Evolutionary conservation across 2,329 filamentous ascomycete species (phyloP).

Genomic region (Microsporum audouinii): DNA sequence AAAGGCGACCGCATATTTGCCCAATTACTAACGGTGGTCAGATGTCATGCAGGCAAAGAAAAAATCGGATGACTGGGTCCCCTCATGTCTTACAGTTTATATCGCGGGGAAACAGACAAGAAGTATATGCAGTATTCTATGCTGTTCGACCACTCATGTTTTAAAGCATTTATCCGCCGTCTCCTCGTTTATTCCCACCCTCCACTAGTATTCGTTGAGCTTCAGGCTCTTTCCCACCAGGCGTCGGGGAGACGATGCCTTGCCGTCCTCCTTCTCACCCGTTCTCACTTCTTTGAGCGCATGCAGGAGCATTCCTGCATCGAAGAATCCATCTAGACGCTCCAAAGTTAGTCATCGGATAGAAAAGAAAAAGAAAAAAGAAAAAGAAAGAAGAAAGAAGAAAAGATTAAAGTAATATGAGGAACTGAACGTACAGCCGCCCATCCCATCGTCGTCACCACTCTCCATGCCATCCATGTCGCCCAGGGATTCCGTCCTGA

Average conservation of each 20-base stretch:
- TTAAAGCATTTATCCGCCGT: not conserved
- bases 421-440: slow-evolving; percentile 63
- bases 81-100: not conserved
- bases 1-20: too few relatives aligned
- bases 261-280: slow-evolving; percentile 28
- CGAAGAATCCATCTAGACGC: slow-evolving; percentile 79
- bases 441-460: slow-evolving; percentile 75
- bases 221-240: slow-evolving; percentile 40
- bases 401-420: slow-evolving; percentile 8
- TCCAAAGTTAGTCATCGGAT: slow-evolving; percentile 6
- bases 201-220: slow-evolving; percentile 34
- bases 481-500: slow-evolving; percentile 42
- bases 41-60: not conserved
- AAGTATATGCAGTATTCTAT: not conserved
- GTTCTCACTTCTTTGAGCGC: slow-evolving; percentile 57
- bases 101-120: not conserved
- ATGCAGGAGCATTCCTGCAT: slow-evolving; percentile 86
- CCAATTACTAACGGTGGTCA: not conserved
- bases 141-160: not conserved
- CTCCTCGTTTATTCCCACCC: slow-evolving; percentile 6
- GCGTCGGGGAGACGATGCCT: slow-evolving; percentile 26
- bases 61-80: not conserved
- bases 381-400: not conserved
- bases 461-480: slow-evolving; percentile 41
- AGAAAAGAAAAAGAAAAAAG: slow-evolving; percentile 11